These are phyloP conservation scores for Diaporthe amygdali DNA, from an alignment of 2,329 filamentous ascomycete species.

Conservation along the genomic window DNA sequence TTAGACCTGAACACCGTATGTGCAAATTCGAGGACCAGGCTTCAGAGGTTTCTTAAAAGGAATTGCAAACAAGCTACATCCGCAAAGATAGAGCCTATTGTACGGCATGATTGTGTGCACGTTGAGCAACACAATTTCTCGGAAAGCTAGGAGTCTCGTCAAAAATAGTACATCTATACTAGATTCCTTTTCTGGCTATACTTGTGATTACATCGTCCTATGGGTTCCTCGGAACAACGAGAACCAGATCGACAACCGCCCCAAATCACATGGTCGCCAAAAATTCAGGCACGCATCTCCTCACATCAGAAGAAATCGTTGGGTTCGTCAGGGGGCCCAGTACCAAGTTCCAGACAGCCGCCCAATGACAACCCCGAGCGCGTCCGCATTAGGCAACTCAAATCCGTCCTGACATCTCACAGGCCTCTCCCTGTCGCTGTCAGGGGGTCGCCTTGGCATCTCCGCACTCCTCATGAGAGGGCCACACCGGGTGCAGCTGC, in stretches of 20 bases:
- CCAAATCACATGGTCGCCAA: neutral
- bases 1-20: too few relatives aligned
- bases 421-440: neutral
- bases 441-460: constrained; percentile 1
- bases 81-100: neutral
- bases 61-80: neutral
- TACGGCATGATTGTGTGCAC: neutral
- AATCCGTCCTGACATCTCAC: neutral
- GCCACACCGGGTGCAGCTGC: neutral
- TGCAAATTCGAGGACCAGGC: neutral
- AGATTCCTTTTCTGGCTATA: neutral
- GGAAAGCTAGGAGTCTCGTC: neutral
- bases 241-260: neutral
- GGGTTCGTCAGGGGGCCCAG: neutral
- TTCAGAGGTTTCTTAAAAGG: neutral
- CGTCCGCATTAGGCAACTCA: constrained; percentile 12
- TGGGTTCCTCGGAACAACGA: constrained; percentile 1
- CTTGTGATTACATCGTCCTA: neutral
- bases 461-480: neutral
- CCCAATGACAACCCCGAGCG: neutral
- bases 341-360: neutral
- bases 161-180: neutral
- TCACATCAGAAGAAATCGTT: neutral
- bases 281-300: neutral
- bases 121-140: neutral